Base-by-base conservation (phyloP, 805 yeast genomes). In the Barnettozyma pratensis region DNA sequence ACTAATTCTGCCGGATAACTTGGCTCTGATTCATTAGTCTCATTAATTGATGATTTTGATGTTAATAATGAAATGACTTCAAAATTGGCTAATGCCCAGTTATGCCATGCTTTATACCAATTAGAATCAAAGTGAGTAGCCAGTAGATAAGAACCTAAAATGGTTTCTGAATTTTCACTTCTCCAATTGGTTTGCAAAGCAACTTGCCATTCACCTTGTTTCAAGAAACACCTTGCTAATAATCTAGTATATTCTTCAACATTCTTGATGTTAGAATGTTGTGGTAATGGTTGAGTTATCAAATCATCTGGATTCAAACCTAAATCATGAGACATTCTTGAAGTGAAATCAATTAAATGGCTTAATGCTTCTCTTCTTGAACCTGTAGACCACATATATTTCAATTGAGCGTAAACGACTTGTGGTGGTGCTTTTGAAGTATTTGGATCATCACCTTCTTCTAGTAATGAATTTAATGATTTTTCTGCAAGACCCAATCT, bases 51-150 rank as follows among this genome's bases (percentile, higher is more conserved):
- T 47, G 66, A 60, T 52, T 63, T 51, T 36, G 72, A 61, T 0
- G 73, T 67, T 29, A 75, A 69, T 29, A 85, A 73, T 0, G 96
- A 85, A 25, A 92, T 85, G 1, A 92, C 98, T 63, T 94, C 97
- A 63, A 91, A 94, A 66, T 95, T 94, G 1, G 98, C 97, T 61
- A 95, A 73, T 0, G 99, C 99, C 99, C 99, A 94, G 62, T 90
- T 92, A 64, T 94, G 99, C 99, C 99, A 95, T 14, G 98, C 99
- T 62, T 95, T 94, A 61, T 94, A 94, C 97, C 99, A 94, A 27
- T 79, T 77, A 35, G 79, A 75, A 63, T 94, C 97, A 66, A 94
- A 92, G 63, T 91, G 97, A 0, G 99, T 92, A 0, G 99, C 98
- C 54, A 94, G 73, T 47, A 94, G 70, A 63, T 88, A 94, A 0